These are phyloP conservation scores for Citrus maxima DNA, from an alignment of 345 rosid genomes.

Conservation along the genomic window DNA sequence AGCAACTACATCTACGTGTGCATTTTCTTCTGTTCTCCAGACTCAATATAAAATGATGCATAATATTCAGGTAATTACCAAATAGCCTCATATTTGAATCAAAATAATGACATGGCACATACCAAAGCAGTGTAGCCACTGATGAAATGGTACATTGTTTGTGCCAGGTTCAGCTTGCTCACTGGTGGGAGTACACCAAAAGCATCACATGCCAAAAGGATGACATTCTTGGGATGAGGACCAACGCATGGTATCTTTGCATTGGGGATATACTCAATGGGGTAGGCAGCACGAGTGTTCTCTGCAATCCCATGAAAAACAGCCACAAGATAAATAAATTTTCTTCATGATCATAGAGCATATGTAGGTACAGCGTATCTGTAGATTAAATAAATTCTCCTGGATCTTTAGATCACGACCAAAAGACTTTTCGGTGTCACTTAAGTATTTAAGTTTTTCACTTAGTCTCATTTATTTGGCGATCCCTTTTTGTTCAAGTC, in stretches of 20 bases:
- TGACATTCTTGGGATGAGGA: constrained; percentile 88
- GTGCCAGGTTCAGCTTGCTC: constrained; percentile 88
- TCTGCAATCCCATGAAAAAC: constrained; percentile 39
- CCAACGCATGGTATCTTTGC: constrained; percentile 90
- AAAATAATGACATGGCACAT: constrained; percentile 5
- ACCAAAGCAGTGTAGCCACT: constrained; percentile 99
- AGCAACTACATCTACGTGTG: neutral
- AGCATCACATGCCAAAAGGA: constrained; percentile 93
- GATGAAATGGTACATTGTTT: constrained; percentile 97
- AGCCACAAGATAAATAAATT: neutral
- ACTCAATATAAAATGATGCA: neutral
- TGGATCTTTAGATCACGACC: neutral
- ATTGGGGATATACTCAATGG: constrained; percentile 88
- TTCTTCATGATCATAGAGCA: neutral
- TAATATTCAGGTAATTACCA: neutral
- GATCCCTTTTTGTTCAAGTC: neutral
- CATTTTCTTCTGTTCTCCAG: neutral
- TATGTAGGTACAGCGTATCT: neutral
- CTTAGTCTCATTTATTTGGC: neutral
- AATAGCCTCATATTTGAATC: neutral
- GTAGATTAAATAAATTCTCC: neutral
- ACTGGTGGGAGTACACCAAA: constrained; percentile 98
- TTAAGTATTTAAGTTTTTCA: neutral
- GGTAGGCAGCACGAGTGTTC: constrained; percentile 96
- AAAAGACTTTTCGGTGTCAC: neutral